Evolutionary conservation across 2,329 filamentous ascomycete species (phyloP), one percentile per base, ranked within the genome.

Genomic region (Pseudogymnoascus sp.): DNA sequence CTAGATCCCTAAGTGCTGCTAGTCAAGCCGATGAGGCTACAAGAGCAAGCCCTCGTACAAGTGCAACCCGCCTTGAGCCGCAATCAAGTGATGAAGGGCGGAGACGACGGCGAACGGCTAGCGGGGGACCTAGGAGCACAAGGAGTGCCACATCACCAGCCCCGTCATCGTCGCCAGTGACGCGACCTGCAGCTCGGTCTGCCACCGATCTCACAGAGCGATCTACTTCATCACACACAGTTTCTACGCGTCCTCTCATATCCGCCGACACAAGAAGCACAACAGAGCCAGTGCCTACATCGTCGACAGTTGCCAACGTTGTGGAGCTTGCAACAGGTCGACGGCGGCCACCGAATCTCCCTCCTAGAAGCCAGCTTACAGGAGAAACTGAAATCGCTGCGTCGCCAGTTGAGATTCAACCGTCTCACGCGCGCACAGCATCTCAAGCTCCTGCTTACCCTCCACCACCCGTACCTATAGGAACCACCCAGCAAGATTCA

Each of bases 191-290:
- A 10, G 76, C 81, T 19, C 79, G 81, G 19, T 89, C 88, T 15
- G 81, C 85, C 52, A 87, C 82, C 1, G 87, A 91, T 67, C 73
- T 90, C 7, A 72, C 74, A 2, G 63, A 76, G 4, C 75, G 76
- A 39, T 71, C 77, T 61, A 63, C 63, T 21, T 66, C 67, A 59
- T 59, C 63, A 21, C 61, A 64, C 33, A 39, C 62, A 8, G 28
- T 61, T 57, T 35, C 59, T 58, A 57, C 57, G 12, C 66, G 67
- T n/a, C 64, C 68, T 18, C 38, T 58, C 21, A 59, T 63, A 33
- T 45, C 64, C n/a, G 26, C 59, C 28, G 59, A 59, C 35, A 60
- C 62, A 6, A 66, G 69, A 60, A 71, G 67, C 35, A 37, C 55
- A 57, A 35, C 55, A 5, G 55, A 38, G 33, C 33, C 35, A 10